phyloP scores from a whole-genome alignment of 2,329 filamentous ascomycete genomes.

The Trichophyton schoenleinii region DNA sequence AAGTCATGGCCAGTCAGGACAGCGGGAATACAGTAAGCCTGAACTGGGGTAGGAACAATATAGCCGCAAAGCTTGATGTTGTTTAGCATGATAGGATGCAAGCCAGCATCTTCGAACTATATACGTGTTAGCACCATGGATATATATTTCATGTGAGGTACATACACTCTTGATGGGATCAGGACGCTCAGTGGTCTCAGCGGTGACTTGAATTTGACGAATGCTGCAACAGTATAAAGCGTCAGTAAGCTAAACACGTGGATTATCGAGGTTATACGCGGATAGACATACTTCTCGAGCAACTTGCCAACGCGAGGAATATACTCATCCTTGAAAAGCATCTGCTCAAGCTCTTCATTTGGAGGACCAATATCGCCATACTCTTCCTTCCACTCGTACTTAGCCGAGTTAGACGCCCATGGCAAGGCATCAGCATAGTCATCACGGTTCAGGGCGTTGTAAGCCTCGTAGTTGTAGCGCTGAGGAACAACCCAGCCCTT shows the following conservation, averaged over 20 bases:
- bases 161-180: constrained; percentile 40
- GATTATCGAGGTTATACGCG: background rate
- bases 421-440: constrained; percentile 14
- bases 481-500: constrained; percentile 29
- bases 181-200: constrained; percentile 38
- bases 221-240: constrained; percentile 21
- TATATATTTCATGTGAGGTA: background rate
- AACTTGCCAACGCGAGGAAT: constrained; percentile 46
- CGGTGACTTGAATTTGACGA: constrained; percentile 38
- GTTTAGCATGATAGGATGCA: constrained; percentile 70
- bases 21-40: constrained; percentile 71
- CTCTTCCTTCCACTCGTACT: constrained; percentile 78
- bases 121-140: constrained; percentile 17
- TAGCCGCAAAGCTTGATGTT: constrained; percentile 69
- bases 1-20: constrained; percentile 67
- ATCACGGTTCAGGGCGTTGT: constrained; percentile 16
- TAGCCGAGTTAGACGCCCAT: constrained; percentile 47
- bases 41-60: constrained; percentile 65
- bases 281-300: constrained; percentile 46
- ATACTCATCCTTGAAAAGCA: constrained; percentile 54
- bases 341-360: constrained; percentile 55
- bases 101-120: constrained; percentile 60
- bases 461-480: constrained; percentile 27
- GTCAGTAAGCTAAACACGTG: constrained; percentile 8
- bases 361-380: constrained; percentile 72